Conservation (phyloP, 2,329 filamentous ascomycete genomes). For the Tolypocladium cylindrosporum region DNA sequence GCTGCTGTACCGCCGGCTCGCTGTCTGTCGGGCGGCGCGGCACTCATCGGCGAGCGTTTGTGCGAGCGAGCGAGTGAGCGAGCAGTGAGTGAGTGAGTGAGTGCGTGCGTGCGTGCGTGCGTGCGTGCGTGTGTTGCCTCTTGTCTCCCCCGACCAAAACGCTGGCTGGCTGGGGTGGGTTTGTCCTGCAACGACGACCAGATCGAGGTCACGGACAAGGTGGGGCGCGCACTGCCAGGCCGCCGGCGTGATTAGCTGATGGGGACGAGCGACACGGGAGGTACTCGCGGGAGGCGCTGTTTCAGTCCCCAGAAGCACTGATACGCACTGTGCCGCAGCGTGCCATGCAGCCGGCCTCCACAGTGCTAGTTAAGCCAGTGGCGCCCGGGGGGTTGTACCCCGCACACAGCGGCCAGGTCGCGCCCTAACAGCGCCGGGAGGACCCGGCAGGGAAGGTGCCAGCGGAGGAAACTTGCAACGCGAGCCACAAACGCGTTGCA, state of each 20-base stretch:
- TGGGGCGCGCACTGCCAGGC: not conserved
- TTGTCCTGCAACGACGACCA: constrained; percentile 1
- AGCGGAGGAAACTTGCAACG: not conserved
- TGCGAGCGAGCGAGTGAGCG: not conserved
- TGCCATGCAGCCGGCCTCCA: not conserved
- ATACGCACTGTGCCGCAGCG: not conserved
- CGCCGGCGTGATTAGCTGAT: not conserved
- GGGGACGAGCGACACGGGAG: not conserved
- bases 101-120: not conserved
- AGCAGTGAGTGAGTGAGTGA: not conserved
- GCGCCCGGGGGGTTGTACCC: not conserved
- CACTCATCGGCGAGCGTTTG: not conserved
- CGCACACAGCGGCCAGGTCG: not conserved
- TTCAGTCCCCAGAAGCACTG: not conserved
- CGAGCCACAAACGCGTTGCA: not conserved
- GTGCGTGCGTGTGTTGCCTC: constrained; percentile 1
- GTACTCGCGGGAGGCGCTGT: not conserved
- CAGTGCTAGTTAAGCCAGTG: not conserved
- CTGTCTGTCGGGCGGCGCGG: not conserved
- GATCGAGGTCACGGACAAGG: not conserved
- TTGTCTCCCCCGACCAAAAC: not conserved
- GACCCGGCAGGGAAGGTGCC: constrained; percentile 4
- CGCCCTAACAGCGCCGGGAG: constrained; percentile 3
- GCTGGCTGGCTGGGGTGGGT: not conserved
- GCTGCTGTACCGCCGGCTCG: not conserved